A percentile compares a stretch with the other conserved stretches of the same genome.
Conservation (phyloP, 352 stramenopile species). For the Pythium brachiatum region DNA sequence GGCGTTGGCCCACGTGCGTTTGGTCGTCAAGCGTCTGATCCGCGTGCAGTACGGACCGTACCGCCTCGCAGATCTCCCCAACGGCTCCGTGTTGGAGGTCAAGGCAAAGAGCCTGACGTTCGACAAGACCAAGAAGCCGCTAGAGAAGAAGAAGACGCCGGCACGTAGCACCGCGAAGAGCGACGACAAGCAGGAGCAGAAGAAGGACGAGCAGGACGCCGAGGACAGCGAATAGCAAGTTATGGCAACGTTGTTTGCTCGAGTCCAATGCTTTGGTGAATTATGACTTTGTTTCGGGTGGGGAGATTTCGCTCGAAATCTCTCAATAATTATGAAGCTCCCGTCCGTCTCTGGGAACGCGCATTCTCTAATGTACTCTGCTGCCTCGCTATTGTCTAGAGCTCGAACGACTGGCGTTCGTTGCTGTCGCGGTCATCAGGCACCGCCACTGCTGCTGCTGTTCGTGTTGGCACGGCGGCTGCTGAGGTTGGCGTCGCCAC, state of each 20-base stretch:
- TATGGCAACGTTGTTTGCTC: no score
- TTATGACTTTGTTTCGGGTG: not conserved
- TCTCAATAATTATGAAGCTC: constrained; percentile 19
- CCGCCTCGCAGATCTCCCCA: constrained; percentile 69
- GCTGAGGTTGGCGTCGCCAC: constrained; percentile 37
- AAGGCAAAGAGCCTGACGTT: constrained; percentile 44
- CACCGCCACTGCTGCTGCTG: constrained; percentile 17
- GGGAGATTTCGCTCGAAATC: not conserved
- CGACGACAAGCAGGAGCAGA: constrained; percentile 10
- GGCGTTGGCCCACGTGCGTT: constrained; percentile 77
- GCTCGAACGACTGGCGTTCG: constrained; percentile 60
- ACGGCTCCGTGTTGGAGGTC: constrained; percentile 79
- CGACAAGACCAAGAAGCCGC: constrained; percentile 22
- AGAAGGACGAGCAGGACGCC: constrained; percentile 5
- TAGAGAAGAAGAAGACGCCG: not conserved
- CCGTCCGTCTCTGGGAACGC: not conserved
- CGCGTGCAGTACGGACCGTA: constrained; percentile 90
- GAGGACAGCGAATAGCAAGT: constrained; percentile 1
- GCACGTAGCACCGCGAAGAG: constrained; percentile 1
- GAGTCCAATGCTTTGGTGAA: not conserved
- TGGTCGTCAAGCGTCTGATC: constrained; percentile 88
- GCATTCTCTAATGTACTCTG: constrained; percentile 13
- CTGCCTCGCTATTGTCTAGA: constrained; percentile 32
- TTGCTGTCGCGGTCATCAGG: constrained; percentile 32
- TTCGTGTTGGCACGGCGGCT: constrained; percentile 36